These are phyloP conservation scores for Naganishia onofrii DNA, from an alignment of 768 basidiomycete species.

Conservation along the genomic window DNA sequence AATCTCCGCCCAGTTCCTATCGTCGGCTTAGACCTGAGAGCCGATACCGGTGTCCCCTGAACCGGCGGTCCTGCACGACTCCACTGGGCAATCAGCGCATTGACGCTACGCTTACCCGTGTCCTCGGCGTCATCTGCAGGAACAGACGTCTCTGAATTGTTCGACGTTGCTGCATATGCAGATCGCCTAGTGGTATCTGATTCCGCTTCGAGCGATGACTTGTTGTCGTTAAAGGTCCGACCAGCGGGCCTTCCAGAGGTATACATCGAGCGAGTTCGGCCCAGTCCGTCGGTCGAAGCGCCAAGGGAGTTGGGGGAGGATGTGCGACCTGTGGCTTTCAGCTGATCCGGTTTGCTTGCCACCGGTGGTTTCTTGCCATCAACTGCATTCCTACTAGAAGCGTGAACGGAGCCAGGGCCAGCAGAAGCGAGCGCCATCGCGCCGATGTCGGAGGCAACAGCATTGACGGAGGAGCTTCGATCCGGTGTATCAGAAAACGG, in stretches of 20 bases:
- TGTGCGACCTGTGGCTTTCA: background rate
- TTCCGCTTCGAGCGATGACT: background rate
- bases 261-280: slow-evolving; percentile 17
- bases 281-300: background rate
- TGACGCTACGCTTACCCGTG: slow-evolving; percentile 36
- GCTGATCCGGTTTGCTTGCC: slow-evolving; percentile 24
- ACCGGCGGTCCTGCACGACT: slow-evolving; percentile 40
- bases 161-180: background rate
- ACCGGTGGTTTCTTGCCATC: slow-evolving; percentile 1
- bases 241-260: background rate
- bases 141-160: background rate
- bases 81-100: slow-evolving; percentile 48
- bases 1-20: slow-evolving; percentile 24
- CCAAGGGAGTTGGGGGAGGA: background rate
- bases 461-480: background rate
- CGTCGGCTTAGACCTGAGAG: background rate
- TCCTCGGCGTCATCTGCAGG: background rate
- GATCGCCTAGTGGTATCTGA: background rate
- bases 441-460: background rate
- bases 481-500: background rate
- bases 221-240: background rate
- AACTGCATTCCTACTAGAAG: background rate
- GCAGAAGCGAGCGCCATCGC: background rate
- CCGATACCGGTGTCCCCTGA: slow-evolving; percentile 21
- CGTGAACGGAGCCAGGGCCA: background rate